phyloP scores from a whole-genome alignment of 306 rosid species.

The Vigna angularis region DNA sequence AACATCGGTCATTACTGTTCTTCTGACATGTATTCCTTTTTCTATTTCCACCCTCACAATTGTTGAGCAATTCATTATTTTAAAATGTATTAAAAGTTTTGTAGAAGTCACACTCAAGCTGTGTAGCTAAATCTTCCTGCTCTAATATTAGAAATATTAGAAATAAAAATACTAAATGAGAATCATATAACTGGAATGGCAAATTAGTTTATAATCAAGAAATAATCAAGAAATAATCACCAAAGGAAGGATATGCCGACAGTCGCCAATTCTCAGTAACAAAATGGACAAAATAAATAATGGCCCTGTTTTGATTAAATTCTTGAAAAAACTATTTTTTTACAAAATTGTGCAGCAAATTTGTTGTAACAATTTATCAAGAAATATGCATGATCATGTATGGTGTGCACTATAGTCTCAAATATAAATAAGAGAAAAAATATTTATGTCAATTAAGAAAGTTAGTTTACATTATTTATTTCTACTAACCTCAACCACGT shows the following conservation, averaged over 20 bases:
- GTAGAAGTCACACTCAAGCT: neutral
- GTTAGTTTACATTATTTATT: too few species aligned
- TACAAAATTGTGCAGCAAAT: neutral
- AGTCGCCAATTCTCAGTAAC: neutral
- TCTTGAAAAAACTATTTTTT: neutral
- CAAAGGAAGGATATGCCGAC: neutral
- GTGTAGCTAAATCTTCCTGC: too few species aligned
- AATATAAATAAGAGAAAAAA: too few species aligned
- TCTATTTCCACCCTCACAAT: conserved; percentile 9
- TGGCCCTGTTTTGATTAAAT: neutral
- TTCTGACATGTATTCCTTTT: conserved; percentile 18
- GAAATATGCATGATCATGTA: neutral
- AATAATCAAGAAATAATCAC: neutral
- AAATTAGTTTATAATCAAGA: neutral
- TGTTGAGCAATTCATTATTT: conserved; percentile 18
- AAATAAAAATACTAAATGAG: neutral
- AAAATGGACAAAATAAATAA: neutral
- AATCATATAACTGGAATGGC: neutral
- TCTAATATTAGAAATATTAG: too few species aligned
- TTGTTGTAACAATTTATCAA: neutral
- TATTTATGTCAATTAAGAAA: too few species aligned
- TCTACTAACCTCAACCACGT: too few species aligned
- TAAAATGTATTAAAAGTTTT: neutral
- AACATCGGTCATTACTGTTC: conserved; percentile 17
- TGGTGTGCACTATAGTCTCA: too few species aligned